Evolutionary conservation across 768 basidiomycete genomes (phyloP).

Genomic region (Pisolithus marmoratus): DNA sequence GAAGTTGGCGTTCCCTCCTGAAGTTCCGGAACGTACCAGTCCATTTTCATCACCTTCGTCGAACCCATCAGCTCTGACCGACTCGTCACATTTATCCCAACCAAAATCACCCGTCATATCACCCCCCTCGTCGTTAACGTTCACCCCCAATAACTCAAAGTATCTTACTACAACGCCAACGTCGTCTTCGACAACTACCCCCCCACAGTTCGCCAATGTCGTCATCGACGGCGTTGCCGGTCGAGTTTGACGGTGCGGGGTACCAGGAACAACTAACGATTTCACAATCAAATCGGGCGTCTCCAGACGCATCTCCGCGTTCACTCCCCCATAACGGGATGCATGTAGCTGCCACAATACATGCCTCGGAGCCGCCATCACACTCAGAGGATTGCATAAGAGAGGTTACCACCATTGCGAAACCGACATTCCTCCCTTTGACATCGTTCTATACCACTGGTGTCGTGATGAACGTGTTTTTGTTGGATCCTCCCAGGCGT

Average conservation of each 20-base stretch:
- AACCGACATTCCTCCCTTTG: constrained; percentile 53
- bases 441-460: constrained; percentile 60
- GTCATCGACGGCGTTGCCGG: constrained; percentile 14
- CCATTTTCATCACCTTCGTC: constrained; percentile 13
- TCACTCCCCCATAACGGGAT: not conserved
- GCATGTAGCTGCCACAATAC: not conserved
- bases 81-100: constrained; percentile 11
- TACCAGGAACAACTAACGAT: constrained; percentile 11
- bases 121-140: constrained; percentile 21
- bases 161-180: constrained; percentile 2
- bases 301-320: not conserved
- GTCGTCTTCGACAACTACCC: constrained; percentile 4
- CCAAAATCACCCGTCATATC: constrained; percentile 24
- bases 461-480: constrained; percentile 73
- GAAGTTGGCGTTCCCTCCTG: constrained; percentile 56
- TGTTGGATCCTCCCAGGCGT: constrained; percentile 58
- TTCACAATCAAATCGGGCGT: constrained; percentile 1
- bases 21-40: constrained; percentile 29
- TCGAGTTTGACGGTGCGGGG: constrained; percentile 12
- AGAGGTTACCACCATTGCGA: constrained; percentile 9
- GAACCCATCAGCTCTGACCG: constrained; percentile 8
- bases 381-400: constrained; percentile 7
- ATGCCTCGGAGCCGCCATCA: not conserved
- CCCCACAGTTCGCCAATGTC: constrained; percentile 20
- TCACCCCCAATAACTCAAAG: constrained; percentile 24